Evolutionary conservation across 2,329 filamentous ascomycete species (phyloP).

Genomic region (Pseudogymnoascus sp.): DNA sequence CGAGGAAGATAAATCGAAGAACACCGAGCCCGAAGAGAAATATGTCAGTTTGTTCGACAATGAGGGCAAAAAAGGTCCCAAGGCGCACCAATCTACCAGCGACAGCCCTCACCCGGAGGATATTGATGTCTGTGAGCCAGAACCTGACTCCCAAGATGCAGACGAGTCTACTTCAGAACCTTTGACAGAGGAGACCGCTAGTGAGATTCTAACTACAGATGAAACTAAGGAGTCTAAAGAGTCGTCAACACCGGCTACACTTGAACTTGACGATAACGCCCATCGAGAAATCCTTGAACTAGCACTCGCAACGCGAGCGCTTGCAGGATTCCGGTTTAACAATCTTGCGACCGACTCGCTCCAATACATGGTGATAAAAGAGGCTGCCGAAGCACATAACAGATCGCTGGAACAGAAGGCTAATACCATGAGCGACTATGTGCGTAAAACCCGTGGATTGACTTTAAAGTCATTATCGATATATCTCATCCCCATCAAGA

Average conservation of each 20-base stretch:
- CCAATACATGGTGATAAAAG: background rate
- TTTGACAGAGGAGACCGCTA: background rate
- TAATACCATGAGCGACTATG: constrained; percentile 39
- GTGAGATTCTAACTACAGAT: background rate
- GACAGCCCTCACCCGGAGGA: constrained; percentile 27
- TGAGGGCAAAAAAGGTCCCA: background rate
- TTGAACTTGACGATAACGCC: background rate
- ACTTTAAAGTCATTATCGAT: constrained; percentile 45
- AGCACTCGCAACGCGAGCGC: background rate
- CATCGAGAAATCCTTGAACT: background rate
- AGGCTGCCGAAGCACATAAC: background rate
- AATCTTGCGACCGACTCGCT: background rate
- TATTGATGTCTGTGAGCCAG: constrained; percentile 25
- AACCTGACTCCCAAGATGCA: constrained; percentile 9
- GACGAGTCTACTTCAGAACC: background rate
- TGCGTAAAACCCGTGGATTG: constrained; percentile 49
- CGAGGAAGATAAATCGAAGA: background rate
- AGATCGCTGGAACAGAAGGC: background rate
- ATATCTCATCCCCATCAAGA: constrained; percentile 51
- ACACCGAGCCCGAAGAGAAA: constrained; percentile 12
- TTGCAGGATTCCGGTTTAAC: background rate
- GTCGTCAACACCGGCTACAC: background rate
- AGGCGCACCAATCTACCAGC: constrained; percentile 1
- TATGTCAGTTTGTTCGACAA: constrained; percentile 19
- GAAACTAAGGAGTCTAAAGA: background rate